Conservation (phyloP, 148 eudicot species). For the Vaccinium corymbosum region DNA sequence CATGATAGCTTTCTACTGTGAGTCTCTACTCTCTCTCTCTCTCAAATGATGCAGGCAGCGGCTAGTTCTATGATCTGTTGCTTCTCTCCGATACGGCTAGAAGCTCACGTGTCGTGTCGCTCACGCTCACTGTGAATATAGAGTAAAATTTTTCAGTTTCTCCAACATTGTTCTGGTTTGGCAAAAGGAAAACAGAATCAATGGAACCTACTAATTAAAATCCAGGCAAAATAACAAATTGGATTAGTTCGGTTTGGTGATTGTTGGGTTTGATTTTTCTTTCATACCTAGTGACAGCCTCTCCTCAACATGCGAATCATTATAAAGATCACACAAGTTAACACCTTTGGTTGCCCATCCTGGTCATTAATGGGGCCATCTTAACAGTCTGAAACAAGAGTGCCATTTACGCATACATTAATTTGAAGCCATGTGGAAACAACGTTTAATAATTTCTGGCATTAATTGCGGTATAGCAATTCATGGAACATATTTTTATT, state of each 20-base stretch:
- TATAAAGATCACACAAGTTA: too few relatives aligned
- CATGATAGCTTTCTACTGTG: not conserved
- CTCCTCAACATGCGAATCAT: not conserved
- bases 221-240: not conserved
- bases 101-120: not conserved
- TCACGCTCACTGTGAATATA: not conserved
- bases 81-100: not conserved
- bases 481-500: not conserved
- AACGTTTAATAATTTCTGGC: not conserved
- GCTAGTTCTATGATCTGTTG: not conserved
- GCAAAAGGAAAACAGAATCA: not conserved
- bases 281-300: not conserved
- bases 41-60: not conserved
- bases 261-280: not conserved
- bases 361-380: constrained; percentile 3
- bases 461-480: not conserved
- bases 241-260: not conserved
- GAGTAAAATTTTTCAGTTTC: not conserved
- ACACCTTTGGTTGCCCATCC: not conserved
- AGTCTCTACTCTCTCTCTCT: not conserved
- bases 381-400: not conserved
- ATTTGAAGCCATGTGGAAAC: not conserved
- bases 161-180: not conserved
- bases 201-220: not conserved
- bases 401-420: not conserved